Conservation (phyloP, 305 asterid species). For the Fraxinus sp. region DNA sequence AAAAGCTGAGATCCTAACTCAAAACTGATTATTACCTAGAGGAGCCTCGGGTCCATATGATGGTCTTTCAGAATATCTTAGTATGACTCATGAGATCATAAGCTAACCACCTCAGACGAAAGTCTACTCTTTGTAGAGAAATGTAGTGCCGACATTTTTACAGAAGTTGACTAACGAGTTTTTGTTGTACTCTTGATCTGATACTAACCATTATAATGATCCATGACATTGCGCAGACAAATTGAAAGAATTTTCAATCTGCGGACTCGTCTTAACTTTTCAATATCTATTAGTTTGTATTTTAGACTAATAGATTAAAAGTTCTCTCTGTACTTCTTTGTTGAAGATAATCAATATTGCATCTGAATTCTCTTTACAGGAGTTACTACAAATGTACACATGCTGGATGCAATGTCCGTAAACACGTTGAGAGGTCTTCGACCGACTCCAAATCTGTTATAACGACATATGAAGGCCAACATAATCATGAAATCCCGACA, state of each 20-base stretch:
- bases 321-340: neutral
- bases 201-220: neutral
- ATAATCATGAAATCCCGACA: slow-evolving; percentile 70
- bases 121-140: neutral
- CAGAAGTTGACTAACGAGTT: neutral
- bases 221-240: neutral
- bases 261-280: neutral
- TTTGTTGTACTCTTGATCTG: neutral
- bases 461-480: slow-evolving; percentile 91
- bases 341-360: neutral
- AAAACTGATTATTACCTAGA: neutral
- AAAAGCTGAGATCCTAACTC: neutral
- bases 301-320: neutral
- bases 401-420: slow-evolving; percentile 88
- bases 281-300: neutral
- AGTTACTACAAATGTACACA: slow-evolving; percentile 89
- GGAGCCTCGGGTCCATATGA: neutral
- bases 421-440: slow-evolving; percentile 91
- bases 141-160: neutral
- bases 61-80: neutral
- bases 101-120: neutral
- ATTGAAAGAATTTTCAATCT: neutral
- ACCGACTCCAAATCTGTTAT: slow-evolving; percentile 74
- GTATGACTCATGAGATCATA: neutral
- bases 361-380: slow-evolving; percentile 41